Evolutionary conservation across 148 eudicot species (phyloP), one percentile per base, ranked within the genome.

Genomic region (Cornus controversa): DNA sequence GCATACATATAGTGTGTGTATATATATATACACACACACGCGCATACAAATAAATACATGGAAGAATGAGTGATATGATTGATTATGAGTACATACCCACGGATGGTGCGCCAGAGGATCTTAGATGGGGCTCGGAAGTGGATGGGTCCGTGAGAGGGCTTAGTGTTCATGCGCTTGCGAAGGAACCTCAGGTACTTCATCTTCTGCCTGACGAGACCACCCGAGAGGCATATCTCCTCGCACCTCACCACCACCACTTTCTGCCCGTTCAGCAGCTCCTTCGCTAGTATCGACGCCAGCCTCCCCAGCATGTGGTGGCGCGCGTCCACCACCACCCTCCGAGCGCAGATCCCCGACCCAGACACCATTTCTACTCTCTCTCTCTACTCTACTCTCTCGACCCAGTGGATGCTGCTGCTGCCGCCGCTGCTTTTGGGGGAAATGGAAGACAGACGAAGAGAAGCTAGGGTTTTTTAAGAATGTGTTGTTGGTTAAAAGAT

Each of bases 291-390:
- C 58, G 87, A 82, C 24, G 87, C 80, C 10, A 82, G 76, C 65
- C 87, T 70, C 3, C 87, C 87, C 24, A 85, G 81, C 87, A 85
- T 85, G 83, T 85, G 87, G 85, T 85, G 75, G n/a, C 85, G 67
- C 2, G 83, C 87, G 64, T 85, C 87, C 66, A 85, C 80, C 74
- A 85, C 81, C 80, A 85, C 87, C 57, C 78, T 36, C 76, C 67
- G 40, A 0, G 83, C 73, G 77, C 85, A 79, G 60, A 85, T 79
- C 65, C 85, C 87, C 0, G 85, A 85, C 5, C 85, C 87, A 0
- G 82, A 79, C 24, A 85, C 87, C 87, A 85, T 85, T 26, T 31
- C n/a, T 24, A 40, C 68, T 62, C 16, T 72, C 40, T 74, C 67
- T 74, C 28, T 29, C 16, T 66, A 42, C 47, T 58, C 69, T 27